phyloP scores from a whole-genome alignment of 2,329 filamentous ascomycete genomes.

The Orbilia blumenaviensis region DNA sequence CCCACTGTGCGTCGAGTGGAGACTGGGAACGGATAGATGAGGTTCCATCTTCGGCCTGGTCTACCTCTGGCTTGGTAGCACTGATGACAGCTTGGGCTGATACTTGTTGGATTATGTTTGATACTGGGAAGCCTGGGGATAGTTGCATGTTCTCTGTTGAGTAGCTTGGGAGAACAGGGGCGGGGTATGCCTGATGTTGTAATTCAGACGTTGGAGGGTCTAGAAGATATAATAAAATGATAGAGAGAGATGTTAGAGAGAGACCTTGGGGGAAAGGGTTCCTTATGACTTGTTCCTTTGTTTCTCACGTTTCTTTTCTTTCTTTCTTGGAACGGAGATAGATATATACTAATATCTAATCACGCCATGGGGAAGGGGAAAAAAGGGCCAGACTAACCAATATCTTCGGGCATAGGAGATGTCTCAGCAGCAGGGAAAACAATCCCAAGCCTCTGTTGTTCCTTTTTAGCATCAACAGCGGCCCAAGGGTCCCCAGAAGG shows the following conservation, averaged over 20 bases:
- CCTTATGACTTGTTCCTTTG: no score
- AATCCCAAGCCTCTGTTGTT: constrained; percentile 48
- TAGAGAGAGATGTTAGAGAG: constrained; percentile 32
- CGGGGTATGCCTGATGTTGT: constrained; percentile 47
- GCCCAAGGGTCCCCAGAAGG: constrained; percentile 49
- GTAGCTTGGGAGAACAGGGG: constrained; percentile 51
- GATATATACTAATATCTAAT: no score
- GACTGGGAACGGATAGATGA: constrained; percentile 51
- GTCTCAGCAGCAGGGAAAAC: constrained; percentile 44
- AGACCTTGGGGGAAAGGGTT: no score
- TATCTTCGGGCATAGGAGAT: constrained; percentile 49
- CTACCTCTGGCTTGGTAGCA: neutral
- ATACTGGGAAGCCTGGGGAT: constrained; percentile 46
- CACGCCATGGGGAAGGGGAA: constrained; percentile 1
- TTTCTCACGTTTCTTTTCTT: no score
- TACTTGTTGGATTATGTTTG: constrained; percentile 49
- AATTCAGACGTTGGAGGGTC: constrained; percentile 38
- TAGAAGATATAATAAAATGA: constrained; percentile 16
- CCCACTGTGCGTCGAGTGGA: constrained; percentile 51
- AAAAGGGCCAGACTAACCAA: constrained; percentile 29
- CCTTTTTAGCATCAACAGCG: constrained; percentile 35
- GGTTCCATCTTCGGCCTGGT: constrained; percentile 48
- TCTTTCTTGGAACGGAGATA: no score
- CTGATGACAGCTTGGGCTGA: constrained; percentile 16
- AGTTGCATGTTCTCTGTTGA: constrained; percentile 53